Percentiles rank a stretch among this genome's conserved stretches.
Conservation (phyloP, 345 rosid genomes). For the Salix udensis region DNA sequence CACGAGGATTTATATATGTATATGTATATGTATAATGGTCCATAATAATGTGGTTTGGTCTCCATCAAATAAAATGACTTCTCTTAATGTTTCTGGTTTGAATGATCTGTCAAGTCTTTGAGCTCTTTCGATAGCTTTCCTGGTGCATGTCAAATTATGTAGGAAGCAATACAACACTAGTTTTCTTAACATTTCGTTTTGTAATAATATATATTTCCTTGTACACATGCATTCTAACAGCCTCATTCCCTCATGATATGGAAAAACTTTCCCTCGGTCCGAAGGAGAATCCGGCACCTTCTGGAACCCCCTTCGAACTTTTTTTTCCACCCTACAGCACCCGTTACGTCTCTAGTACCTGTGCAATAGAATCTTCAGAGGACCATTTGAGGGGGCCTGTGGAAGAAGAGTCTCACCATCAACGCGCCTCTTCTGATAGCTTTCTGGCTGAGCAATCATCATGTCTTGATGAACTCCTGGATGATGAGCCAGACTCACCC, state of each 20-base stretch:
- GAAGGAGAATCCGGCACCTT: background rate
- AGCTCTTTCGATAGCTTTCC: background rate
- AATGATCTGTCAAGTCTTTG: background rate
- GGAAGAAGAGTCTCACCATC: constrained; percentile 33
- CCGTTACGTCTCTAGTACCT: background rate
- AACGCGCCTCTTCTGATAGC: constrained; percentile 43
- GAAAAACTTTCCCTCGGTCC: background rate
- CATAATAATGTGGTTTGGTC: background rate
- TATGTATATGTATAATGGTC: background rate
- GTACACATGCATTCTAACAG: background rate
- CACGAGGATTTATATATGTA: background rate
- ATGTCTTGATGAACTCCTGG: constrained; percentile 64
- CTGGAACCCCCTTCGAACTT: background rate
- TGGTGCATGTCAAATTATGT: background rate
- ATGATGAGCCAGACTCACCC: constrained; percentile 46
- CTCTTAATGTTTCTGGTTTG: background rate
- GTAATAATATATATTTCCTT: background rate
- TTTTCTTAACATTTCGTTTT: background rate
- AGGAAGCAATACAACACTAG: background rate
- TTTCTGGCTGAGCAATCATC: constrained; percentile 45
- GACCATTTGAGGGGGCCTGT: constrained; percentile 9
- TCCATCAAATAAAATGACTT: background rate
- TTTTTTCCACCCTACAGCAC: background rate
- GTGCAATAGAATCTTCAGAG: background rate
- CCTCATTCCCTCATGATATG: background rate